These are phyloP conservation scores for Filobasidium wieringae DNA, from an alignment of 768 basidiomycete genomes.

Conservation along the genomic window DNA sequence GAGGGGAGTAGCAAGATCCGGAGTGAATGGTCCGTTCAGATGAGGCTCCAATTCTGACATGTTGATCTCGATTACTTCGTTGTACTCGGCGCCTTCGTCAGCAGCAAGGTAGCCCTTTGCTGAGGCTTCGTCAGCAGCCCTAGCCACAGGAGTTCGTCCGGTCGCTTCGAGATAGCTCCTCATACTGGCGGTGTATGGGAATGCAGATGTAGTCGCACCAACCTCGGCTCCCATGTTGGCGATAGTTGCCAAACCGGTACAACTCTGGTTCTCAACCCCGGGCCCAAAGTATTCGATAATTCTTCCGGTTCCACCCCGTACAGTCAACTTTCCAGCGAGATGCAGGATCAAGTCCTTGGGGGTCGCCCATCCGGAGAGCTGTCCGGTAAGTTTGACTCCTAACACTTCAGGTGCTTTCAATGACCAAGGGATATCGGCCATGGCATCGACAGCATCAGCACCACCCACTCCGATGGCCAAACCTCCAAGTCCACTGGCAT, in stretches of 20 bases:
- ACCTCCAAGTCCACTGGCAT: conserved; percentile 91
- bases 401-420: conserved; percentile 72
- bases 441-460: conserved; percentile 84
- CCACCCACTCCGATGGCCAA: conserved; percentile 98
- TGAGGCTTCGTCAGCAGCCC: conserved; percentile 74
- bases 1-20: conserved; percentile 85
- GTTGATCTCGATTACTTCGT: conserved; percentile 86
- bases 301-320: conserved; percentile 90
- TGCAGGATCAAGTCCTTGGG: conserved; percentile 94
- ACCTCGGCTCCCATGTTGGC: conserved; percentile 99
- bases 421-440: conserved; percentile 98
- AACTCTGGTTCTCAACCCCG: conserved; percentile 76
- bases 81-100: conserved; percentile 82
- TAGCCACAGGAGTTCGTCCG: conserved; percentile 70
- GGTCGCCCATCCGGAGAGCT: conserved; percentile 80
- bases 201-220: conserved; percentile 98
- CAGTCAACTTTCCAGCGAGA: conserved; percentile 85
- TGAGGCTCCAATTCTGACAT: conserved; percentile 79
- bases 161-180: conserved; percentile 79
- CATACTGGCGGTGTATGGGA: conserved; percentile 90
- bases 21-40: conserved; percentile 95
- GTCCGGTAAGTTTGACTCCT: conserved; percentile 77
- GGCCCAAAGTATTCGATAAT: conserved; percentile 96
- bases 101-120: conserved; percentile 62
- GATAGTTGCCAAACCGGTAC: conserved; percentile 89